Evolutionary conservation across 148 eudicot genomes (phyloP).

Genomic region (Rhododendron ovatum): DNA sequence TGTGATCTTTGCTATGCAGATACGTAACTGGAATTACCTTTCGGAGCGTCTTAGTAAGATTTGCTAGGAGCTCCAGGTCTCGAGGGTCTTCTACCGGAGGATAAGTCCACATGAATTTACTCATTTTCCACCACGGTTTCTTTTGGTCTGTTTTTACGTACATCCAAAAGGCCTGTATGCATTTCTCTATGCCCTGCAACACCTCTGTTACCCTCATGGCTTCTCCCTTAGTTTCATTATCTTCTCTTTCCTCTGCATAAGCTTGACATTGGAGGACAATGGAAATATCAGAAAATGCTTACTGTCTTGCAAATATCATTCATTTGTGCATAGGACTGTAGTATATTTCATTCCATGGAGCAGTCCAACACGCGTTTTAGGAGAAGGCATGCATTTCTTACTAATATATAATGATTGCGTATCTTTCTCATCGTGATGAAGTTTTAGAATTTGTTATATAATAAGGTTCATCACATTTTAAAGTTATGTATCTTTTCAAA

Average conservation of each 20-base stretch:
- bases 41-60: slow-evolving; percentile 12
- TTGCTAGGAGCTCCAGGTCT: slow-evolving; percentile 19
- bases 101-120: slow-evolving; percentile 6
- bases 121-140: slow-evolving; percentile 19
- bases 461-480: background rate
- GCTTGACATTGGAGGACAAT: background rate
- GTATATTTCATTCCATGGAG: background rate
- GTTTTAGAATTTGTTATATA: background rate
- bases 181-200: slow-evolving; percentile 24
- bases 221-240: background rate
- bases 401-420: background rate
- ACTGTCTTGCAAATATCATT: background rate
- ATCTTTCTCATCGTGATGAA: background rate
- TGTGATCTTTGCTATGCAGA: background rate
- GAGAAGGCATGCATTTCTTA: background rate
- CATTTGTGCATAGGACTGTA: background rate
- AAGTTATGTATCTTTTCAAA: background rate
- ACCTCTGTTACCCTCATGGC: slow-evolving; percentile 15
- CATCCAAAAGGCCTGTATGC: slow-evolving; percentile 25
- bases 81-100: slow-evolving; percentile 33
- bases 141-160: slow-evolving; percentile 19
- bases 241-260: background rate
- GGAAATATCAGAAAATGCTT: background rate
- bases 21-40: slow-evolving; percentile 11
- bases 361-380: background rate